Evolutionary conservation across 2,329 filamentous ascomycete genomes (phyloP), one percentile per base, ranked within the genome.

Genomic region (Penicillium decumbens): DNA sequence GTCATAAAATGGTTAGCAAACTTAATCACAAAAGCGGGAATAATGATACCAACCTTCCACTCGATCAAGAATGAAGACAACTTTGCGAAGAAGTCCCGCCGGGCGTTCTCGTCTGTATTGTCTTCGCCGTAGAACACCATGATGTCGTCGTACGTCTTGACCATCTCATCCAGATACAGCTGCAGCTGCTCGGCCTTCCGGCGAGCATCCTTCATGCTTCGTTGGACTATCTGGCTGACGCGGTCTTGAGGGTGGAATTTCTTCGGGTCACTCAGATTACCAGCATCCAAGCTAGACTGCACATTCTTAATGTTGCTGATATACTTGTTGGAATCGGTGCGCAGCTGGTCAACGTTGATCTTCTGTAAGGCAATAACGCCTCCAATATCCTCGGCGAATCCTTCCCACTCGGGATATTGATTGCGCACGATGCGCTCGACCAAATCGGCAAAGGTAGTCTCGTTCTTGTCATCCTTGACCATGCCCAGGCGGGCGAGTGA

Each of bases 381-480:
- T 20, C 73, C 73, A 59, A 98, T 95, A 65, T 98, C 92, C 8
- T 88, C 83, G 15, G 83, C 77, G 70, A 97, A 97, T 29, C 80
- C 80, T 71, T 96, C 91, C 88, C 91, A 97, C 70, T 96, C 89
- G 2, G 92, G 88, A 60, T 97, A 98, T 68, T 97, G 92, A 66
- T 89, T 93, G 57, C 93, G 87, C 50, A 97, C 92, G 60, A 96
- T 95, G 60, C 92, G 87, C 72, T 98, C 93, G 38, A 98, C 90
- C 38, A 97, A 81, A 71, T 98, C 93, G 49, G 92, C 90, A 66
- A 98, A 87, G 0, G 90, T 96, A 1, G 89, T 92, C 71, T 97
- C 88, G 71, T 98, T 98, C 80, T 96, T 96, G 76, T 95, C 90
- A 67, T 98, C 93, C 75, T 98, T 98, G 65, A 97, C 89, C 91